Base-by-base conservation (phyloP, 495 filamentous ascomycete genomes). In the Chaetomium tenue region DNA sequence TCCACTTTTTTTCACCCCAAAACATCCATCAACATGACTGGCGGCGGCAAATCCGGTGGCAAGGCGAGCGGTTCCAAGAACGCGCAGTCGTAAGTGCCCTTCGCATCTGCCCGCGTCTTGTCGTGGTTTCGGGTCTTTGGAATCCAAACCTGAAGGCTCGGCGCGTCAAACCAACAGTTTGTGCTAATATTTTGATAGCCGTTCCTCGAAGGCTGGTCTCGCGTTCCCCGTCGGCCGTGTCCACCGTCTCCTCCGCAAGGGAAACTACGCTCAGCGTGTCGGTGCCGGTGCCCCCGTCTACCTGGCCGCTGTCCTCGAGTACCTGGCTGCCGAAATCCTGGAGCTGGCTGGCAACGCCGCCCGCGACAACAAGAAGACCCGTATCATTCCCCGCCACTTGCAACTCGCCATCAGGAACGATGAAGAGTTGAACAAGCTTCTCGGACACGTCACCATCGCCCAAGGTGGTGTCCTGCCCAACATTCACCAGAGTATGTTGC, bases 361-460 rank as follows among this genome's bases (percentile, higher is more conserved):
- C 63, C 93, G 94, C 76, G 94, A 98, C 82, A 98, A 98, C 89
- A 98, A 98, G 91, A 98, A 97, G 88, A 98, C 93, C 66, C 92
- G 94, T 90, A 98, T 98, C 84, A 98, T 98, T 70, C 94, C 94
- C 68, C 93, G 94, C 78, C 94, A 98, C 81, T 89, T 98, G 55
- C 94, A 98, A 84, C 93, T 98, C 73, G 94, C 94, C 79, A 98
- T 98, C 84, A 90, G 94, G 70, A 98, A 98, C 80, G 94, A 98
- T 80, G 93, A 98, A 87, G 94, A 98, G 80, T 79, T 98, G 91
- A 98, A 98, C 89, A 98, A 98, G 87, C 92, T 98, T 55, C 85
- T 98, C 60, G 94, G 94, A 63, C 94, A 98, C 76, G 94, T 98
- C 82, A 98, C 94, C 76, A 98, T 98, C 73, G 94, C 94, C 74